Conservation (phyloP, 164 flowering plant genomes). For the Platanus orientalis region DNA sequence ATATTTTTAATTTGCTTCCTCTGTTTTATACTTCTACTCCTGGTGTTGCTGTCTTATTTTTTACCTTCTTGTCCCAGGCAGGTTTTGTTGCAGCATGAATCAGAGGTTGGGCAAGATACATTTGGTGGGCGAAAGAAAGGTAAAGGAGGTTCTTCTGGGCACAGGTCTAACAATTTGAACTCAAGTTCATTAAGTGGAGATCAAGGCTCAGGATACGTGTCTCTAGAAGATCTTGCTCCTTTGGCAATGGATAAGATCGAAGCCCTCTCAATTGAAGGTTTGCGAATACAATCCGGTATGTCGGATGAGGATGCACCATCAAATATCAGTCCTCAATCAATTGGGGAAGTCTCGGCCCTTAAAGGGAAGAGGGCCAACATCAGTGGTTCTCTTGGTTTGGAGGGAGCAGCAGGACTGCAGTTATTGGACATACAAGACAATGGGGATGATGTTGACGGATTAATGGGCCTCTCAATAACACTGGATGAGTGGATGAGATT, state of each 20-base stretch:
- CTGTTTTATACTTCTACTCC: not conserved
- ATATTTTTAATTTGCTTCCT: not conserved
- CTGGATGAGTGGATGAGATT: constrained; percentile 93
- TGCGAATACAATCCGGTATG: constrained; percentile 91
- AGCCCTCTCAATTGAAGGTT: constrained; percentile 88
- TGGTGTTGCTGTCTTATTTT: not conserved
- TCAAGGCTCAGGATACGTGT: constrained; percentile 57
- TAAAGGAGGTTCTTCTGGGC: constrained; percentile 28
- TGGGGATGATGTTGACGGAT: constrained; percentile 62
- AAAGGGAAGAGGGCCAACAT: constrained; percentile 44
- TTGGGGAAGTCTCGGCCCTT: constrained; percentile 64
- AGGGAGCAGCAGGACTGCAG: constrained; percentile 77
- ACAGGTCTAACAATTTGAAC: constrained; percentile 17
- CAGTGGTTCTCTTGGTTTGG: constrained; percentile 63
- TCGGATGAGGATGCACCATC: constrained; percentile 74
- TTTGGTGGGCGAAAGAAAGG: constrained; percentile 20
- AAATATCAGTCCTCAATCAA: constrained; percentile 54
- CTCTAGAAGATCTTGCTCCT: constrained; percentile 89
- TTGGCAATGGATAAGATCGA: constrained; percentile 92
- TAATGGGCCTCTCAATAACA: constrained; percentile 82
- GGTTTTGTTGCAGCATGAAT: constrained; percentile 34
- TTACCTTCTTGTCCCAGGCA: constrained; percentile 27
- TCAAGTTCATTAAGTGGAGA: constrained; percentile 28
- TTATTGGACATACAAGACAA: constrained; percentile 62
- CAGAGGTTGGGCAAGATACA: constrained; percentile 26